Evolutionary conservation across 2,329 filamentous ascomycete species (phyloP).

Genomic region (Graphilbum fragrans): DNA sequence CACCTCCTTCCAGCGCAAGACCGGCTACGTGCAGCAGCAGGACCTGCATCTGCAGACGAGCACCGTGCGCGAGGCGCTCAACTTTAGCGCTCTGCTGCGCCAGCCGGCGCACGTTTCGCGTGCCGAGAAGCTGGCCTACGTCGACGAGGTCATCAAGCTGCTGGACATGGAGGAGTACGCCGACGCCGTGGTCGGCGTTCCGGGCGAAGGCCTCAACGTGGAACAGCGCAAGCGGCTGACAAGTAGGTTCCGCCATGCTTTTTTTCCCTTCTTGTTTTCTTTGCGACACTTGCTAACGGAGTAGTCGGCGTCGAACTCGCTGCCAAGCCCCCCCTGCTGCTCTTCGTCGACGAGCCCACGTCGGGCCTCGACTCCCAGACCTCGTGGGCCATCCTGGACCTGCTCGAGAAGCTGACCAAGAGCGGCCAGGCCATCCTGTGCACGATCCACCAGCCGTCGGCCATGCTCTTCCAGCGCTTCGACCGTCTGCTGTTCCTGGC

Average conservation of each 20-base stretch:
- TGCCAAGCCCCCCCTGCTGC: slow-evolving; percentile 75
- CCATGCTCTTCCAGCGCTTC: slow-evolving; percentile 87
- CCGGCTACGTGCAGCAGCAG: slow-evolving; percentile 85
- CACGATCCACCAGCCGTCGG: slow-evolving; percentile 90
- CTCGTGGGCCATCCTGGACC: slow-evolving; percentile 79
- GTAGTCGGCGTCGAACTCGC: slow-evolving; percentile 85
- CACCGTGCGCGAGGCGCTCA: slow-evolving; percentile 78
- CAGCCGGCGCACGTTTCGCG: slow-evolving; percentile 65
- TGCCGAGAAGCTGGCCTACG: slow-evolving; percentile 74
- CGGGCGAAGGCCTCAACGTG: slow-evolving; percentile 70
- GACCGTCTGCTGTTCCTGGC: slow-evolving; percentile 71
- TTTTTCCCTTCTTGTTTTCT: neutral
- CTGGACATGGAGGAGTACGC: slow-evolving; percentile 85
- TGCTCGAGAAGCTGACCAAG: slow-evolving; percentile 81
- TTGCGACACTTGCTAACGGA: neutral
- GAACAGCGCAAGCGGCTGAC: slow-evolving; percentile 67
- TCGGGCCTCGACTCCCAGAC: slow-evolving; percentile 89
- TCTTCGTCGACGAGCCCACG: slow-evolving; percentile 94
- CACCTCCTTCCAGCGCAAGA: slow-evolving; percentile 79
- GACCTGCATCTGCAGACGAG: slow-evolving; percentile 77
- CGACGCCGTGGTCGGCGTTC: slow-evolving; percentile 81
- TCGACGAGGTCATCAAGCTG: slow-evolving; percentile 82
- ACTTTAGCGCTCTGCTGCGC: slow-evolving; percentile 74
- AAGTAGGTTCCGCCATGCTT: neutral
- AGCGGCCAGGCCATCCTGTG: slow-evolving; percentile 85